These are phyloP conservation scores for Citrus hindsii DNA, from an alignment of 345 rosid genomes.

Conservation along the genomic window DNA sequence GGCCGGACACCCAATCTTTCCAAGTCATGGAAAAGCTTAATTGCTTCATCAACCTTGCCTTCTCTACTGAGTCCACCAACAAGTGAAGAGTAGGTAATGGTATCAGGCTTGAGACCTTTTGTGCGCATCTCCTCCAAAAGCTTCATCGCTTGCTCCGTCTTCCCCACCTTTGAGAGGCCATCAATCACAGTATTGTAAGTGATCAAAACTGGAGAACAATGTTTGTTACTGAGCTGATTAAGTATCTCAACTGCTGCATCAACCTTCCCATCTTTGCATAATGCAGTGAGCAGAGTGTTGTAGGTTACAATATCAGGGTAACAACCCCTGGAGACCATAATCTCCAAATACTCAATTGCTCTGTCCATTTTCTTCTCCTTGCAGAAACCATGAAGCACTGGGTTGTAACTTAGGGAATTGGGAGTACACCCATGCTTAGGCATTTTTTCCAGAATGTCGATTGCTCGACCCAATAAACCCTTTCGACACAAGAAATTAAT, in stretches of 20 bases:
- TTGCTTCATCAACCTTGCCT: constrained; percentile 77
- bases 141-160: constrained; percentile 63
- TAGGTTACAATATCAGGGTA: constrained; percentile 93
- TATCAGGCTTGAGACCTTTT: constrained; percentile 75
- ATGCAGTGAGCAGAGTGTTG: constrained; percentile 76
- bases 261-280: constrained; percentile 85
- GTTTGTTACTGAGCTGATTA: constrained; percentile 66
- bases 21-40: constrained; percentile 67
- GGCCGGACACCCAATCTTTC: constrained; percentile 66
- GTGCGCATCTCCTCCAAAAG: constrained; percentile 73
- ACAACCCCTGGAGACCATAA: constrained; percentile 85
- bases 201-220: constrained; percentile 76
- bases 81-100: constrained; percentile 70
- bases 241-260: constrained; percentile 85
- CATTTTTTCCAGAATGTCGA: constrained; percentile 83
- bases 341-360: constrained; percentile 72
- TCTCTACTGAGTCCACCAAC: constrained; percentile 80
- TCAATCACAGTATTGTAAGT: constrained; percentile 87
- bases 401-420: constrained; percentile 75
- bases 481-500: constrained; percentile 84
- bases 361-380: constrained; percentile 87
- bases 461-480: constrained; percentile 77
- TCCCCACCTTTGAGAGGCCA: constrained; percentile 78
- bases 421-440: constrained; percentile 76
- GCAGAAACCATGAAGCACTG: constrained; percentile 80